phyloP scores from a whole-genome alignment of 352 stramenopile species.

The Aphanomyces astaci region DNA sequence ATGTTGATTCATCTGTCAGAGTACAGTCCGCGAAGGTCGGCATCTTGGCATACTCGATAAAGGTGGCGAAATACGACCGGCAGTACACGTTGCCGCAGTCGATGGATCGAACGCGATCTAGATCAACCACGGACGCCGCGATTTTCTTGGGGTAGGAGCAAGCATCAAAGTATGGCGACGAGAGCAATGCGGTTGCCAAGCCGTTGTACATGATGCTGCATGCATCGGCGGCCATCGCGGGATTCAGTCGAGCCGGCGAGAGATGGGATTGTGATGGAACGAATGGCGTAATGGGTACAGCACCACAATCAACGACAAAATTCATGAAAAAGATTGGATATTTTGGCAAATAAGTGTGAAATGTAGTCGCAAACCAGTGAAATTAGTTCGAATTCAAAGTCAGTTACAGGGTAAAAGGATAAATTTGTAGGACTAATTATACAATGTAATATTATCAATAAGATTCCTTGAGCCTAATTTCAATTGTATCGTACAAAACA shows the following conservation, averaged over 20 bases:
- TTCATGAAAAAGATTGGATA: background rate
- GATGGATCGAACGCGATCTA: background rate
- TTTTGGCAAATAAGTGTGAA: too few species aligned
- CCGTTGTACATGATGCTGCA: background rate
- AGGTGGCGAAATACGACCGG: background rate
- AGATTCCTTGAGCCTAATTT: too few species aligned
- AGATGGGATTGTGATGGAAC: background rate
- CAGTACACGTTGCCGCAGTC: background rate
- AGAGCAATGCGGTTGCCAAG: background rate
- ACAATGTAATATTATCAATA: too few species aligned
- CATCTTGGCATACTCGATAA: background rate
- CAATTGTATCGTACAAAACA: too few species aligned
- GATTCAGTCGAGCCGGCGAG: too few species aligned
- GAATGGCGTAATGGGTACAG: background rate
- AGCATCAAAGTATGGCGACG: background rate
- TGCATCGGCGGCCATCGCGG: background rate
- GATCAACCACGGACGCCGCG: background rate
- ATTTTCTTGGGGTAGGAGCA: background rate
- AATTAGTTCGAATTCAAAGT: too few species aligned
- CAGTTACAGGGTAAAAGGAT: too few species aligned
- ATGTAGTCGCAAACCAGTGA: too few species aligned
- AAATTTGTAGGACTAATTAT: too few species aligned
- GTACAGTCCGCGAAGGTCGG: background rate
- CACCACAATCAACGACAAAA: too few species aligned
- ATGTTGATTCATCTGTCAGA: background rate